Evolutionary conservation across 345 rosid species (phyloP), one percentile per base, ranked within the genome.

Genomic region (Ceriops decandra): DNA sequence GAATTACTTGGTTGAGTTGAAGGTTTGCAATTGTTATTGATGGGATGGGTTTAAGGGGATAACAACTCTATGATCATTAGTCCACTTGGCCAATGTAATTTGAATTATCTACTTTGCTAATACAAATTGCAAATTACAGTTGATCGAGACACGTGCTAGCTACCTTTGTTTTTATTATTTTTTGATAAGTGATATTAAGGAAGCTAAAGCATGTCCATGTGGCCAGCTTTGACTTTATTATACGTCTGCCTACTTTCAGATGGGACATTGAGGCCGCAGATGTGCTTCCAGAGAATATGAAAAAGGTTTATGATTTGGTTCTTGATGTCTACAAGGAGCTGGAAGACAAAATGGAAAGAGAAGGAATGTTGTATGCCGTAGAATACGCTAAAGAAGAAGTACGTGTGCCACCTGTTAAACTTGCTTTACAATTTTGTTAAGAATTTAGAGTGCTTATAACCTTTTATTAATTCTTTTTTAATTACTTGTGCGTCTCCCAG

Each of bases 251-350:
- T 1, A 16, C 26, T 38, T 52, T 30, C 52, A 72, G 76, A 59
- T 72, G 76, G 70, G 66, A 72, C 17, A 27, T 51, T 20, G 5
- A 30, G 19, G 60, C 13, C 0, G 35, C 10, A 0, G 30, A 47
- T 42, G 7, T 2, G 32, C 70, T 64, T 35, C 72, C 77, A 8
- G 63, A 42, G 19, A 35, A n/a, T 51, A 68, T 74, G 69, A 68
- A 64, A 57, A 15, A 10, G 6, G 16, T 57, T 6, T 68, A 47
- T 26, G 7, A 0, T 20, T 0, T 10, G 26, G 0, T 68, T 13
- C 3, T 63, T 13, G 31, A 32, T 46, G 36, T 62, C 17, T 74
- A 67, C 49, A 33, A 24, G 19, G 73, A 74, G 26, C 46, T 54
- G 16, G 78, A 69, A 35, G 56, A 49, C 2, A 33, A 11, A 5